A percentile compares a stretch with the other conserved stretches of the same genome.
Evolutionary conservation across 345 rosid species (phyloP).

Genomic region (Ceriops zippeliana): DNA sequence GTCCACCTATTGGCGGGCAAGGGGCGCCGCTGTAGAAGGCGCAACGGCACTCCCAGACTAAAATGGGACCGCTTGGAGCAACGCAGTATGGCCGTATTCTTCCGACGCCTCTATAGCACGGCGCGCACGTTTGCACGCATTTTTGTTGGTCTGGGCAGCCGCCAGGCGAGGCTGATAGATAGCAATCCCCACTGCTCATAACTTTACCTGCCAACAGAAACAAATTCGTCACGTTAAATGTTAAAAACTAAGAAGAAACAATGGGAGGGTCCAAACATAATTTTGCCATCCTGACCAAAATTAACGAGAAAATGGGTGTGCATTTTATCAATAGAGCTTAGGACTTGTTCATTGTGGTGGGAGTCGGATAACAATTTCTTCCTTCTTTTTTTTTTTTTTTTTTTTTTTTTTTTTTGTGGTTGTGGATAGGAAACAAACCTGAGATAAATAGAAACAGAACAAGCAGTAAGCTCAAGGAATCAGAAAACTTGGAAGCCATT

Average conservation of each 20-base stretch:
- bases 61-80: background rate
- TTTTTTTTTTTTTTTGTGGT: too few relatives aligned
- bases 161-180: background rate
- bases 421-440: slow-evolving; percentile 9
- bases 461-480: slow-evolving; percentile 11
- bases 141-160: slow-evolving; percentile 7
- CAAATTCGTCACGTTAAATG: too few relatives aligned
- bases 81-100: background rate
- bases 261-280: too few relatives aligned
- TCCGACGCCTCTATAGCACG: slow-evolving; percentile 15
- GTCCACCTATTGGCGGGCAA: slow-evolving; percentile 7
- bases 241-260: background rate
- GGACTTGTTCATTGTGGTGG: too few relatives aligned
- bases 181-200: background rate
- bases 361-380: too few relatives aligned
- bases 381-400: too few relatives aligned
- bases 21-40: slow-evolving; percentile 7
- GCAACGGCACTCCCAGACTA: slow-evolving; percentile 10
- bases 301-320: too few relatives aligned
- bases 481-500: background rate
- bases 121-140: slow-evolving; percentile 3
- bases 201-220: background rate
- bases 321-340: too few relatives aligned
- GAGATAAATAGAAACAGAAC: slow-evolving; percentile 13
- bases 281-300: too few relatives aligned